A percentile compares a stretch with the other conserved stretches of the same genome.
These are phyloP conservation scores for Nemania sp. DNA, from an alignment of 2,329 filamentous ascomycete genomes.

Conservation along the genomic window DNA sequence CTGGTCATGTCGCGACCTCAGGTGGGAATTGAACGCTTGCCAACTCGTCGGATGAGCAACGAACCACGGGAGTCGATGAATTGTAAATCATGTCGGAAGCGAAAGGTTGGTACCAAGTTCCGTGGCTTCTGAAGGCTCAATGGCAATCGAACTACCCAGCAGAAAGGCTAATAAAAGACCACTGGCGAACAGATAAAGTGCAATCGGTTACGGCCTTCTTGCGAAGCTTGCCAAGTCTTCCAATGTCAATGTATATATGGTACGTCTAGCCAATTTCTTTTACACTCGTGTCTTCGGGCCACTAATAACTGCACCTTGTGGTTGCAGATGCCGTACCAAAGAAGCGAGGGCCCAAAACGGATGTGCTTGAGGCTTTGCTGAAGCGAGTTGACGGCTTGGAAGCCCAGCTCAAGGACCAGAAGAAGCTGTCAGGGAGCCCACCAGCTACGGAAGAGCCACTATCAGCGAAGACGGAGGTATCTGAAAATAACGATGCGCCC, in stretches of 20 bases:
- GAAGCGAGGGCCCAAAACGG: conserved; percentile 87
- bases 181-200: conserved; percentile 75
- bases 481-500: conserved; percentile 29
- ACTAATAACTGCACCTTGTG: conserved; percentile 21
- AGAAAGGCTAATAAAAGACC: conserved; percentile 29
- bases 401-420: conserved; percentile 74
- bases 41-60: conserved; percentile 68
- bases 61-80: conserved; percentile 87
- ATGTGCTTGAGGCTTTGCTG: conserved; percentile 80
- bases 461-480: conserved; percentile 35
- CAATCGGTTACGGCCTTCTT: conserved; percentile 80
- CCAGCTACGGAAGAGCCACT: conserved; percentile 42
- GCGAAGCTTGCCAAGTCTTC: conserved; percentile 87
- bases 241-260: conserved; percentile 88
- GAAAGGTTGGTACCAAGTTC: conserved; percentile 66
- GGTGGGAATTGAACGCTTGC: conserved; percentile 79
- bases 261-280: conserved; percentile 46
- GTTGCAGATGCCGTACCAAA: conserved; percentile 79
- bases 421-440: conserved; percentile 47
- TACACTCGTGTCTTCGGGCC: not conserved
- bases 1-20: conserved; percentile 71
- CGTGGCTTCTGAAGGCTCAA: conserved; percentile 1
- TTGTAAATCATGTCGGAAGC: conserved; percentile 90
- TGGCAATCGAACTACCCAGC: conserved; percentile 2
- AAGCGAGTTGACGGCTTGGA: conserved; percentile 86